Base-by-base conservation (phyloP, 139 green algal genomes). In the Klebsormidium nitens region DNA sequence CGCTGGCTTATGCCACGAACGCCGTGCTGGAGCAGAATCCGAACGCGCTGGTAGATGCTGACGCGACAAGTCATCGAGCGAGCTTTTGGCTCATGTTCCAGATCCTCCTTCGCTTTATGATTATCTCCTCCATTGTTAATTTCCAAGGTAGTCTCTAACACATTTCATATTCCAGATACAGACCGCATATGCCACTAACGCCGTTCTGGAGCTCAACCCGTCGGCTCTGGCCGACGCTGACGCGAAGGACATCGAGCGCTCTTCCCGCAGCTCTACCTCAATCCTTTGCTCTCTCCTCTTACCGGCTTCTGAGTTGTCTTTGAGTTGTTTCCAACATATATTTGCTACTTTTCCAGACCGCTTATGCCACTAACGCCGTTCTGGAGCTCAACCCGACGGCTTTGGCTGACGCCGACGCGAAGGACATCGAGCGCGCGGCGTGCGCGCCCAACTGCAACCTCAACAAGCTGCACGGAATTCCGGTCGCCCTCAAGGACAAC, bases 381-480 rank as follows among this genome's bases (percentile, higher is more conserved):
- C n/a, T 67, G 11, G 59, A 67, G 59, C 4, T 67, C 11, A 67
- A 67, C 59, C 59, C 59, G 4, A 26, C 4, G 29, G 59, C 32
- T 31, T 5, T 52, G 8, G 6, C 14, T 5, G 5, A 48, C 5
- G 59, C 59, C 17, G 32, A 29, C 59, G 59, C 8, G 29, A 44
- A 39, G 5, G 59, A 67, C 14, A 59, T 26, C 5, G 59, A 39
- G 29, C 59, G 59, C 59, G n/a, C n/a, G n/a, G n/a, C n/a, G n/a
- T n/a, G n/a, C n/a, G n/a, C n/a, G n/a, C n/a, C n/a, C n/a, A n/a
- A n/a, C n/a, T n/a, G n/a, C n/a, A n/a, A n/a, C n/a, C n/a, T n/a
- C n/a, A n/a, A n/a, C n/a, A n/a, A n/a, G n/a, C n/a, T 67, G 59
- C 59, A 67, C 59, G 59, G 59, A 28, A 67, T 67, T 6, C 59